Base-by-base conservation (phyloP, 2,329 filamentous ascomycete genomes). In the Trichoderma breve region DNA sequence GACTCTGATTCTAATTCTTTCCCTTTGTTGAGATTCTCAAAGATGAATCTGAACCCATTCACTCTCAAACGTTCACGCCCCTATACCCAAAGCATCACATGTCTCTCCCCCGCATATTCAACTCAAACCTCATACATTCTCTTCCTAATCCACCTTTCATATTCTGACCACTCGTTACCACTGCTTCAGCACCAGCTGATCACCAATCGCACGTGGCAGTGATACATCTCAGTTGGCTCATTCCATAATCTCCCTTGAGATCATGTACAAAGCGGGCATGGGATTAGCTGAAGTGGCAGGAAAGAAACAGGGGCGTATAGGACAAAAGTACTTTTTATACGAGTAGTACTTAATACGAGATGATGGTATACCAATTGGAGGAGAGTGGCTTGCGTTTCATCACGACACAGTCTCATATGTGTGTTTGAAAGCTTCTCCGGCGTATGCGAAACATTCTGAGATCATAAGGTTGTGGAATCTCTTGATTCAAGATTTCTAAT, bases 31-130 rank as follows among this genome's bases (percentile, higher is more conserved):
- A n/a, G n/a, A n/a, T n/a, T n/a, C n/a, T n/a, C n/a, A n/a, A n/a
- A n/a, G 5, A 2, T 12, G n/a, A 24, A 2, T 6, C 11, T 9
- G 9, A 21, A 12, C 6, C 1, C 24, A 11, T 30, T 28, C 64
- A 15, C 11, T 14, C 21, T n/a, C 14, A 30, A 26, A 30, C 3
- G 14, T 11, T 47, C 39, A 43, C 39, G 39, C 39, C 39, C 39
- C 36, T 32, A 30, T 7, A 5, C 26, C 5, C n/a, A 18, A 39
- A 24, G 21, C 36, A 47, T 51, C 26, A 15, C 24, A 26, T 69
- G 65, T 58, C 57, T 61, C 53, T 70, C 47, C 57, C 55, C 65
- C 65, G 65, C 65, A 69, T 60, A 60, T 60, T 34, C 26, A 21
- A 30, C 65, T 18, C 55, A 60, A 34, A 15, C 12, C 28, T 69